Base-by-base conservation (phyloP, 495 filamentous ascomycete species). In the Talaromyces stipitatus region DNA sequence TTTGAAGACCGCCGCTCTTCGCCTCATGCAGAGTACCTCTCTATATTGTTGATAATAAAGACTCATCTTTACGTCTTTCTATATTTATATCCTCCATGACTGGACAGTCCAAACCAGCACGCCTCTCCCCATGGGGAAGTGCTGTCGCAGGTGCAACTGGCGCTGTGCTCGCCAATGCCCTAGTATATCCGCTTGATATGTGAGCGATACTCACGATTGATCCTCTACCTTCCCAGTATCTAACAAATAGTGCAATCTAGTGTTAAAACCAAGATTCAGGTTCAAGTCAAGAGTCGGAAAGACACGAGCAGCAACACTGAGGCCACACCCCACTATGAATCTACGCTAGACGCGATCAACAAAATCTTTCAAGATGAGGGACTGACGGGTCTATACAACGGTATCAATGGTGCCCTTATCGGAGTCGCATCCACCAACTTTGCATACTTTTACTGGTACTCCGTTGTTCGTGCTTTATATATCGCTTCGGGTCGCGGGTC, bases 361-460 rank as follows among this genome's bases (percentile, higher is more conserved):
- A 94, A 92, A 72, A 97, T 99, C 64, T 69, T 86, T 16, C 82
- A 83, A 50, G 86, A 88, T 58, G 92, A 97, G 48, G 95, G 94
- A 12, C 32, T 94, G 14, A 59, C 70, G 14, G 94, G 95, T 2
- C 81, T 99, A 22, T 99, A 97, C 65, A 84, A 88, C 43, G 94
- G 94, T 50, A 91, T 99, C 65, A 72, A 80, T 48, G 92, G 95
- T 16, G 82, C 90, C 6, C 78, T 99, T 10, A 72, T 97, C 16
- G 94, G 94, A 43, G 95, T 97, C 12, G 92, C 90, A 7, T 96
- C 91, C 12, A 97, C 91, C 56, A 99, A 99, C 68, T 99, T 99
- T 66, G 94, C 94, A 58, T 99, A 99, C 73, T 99, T 99, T 66
- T 99, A 97, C 77, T 99, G 94, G 94, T 97, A 99, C 71, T 92